Percentiles rank a stretch among this genome's conserved stretches.
Evolutionary conservation across 2,329 filamentous ascomycete species (phyloP).

Genomic region (Aspergillus intermedius): DNA sequence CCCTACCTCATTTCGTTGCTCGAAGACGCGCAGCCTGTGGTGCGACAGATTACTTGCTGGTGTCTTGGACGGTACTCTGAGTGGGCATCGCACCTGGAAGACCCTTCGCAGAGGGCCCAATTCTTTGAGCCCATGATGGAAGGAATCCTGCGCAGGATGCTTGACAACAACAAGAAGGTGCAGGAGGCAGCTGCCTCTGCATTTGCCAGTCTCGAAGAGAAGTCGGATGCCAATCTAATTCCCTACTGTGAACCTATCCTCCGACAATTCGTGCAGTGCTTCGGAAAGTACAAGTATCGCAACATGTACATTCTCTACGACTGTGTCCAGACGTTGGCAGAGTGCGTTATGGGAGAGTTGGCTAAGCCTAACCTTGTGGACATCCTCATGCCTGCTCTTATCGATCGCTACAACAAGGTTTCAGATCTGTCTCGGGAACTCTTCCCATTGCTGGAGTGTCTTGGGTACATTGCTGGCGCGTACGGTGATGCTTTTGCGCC

Average conservation of each 20-base stretch:
- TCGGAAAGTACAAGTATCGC: slow-evolving; percentile 91
- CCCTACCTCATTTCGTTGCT: slow-evolving; percentile 84
- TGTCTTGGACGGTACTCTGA: slow-evolving; percentile 86
- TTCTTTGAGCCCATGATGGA: slow-evolving; percentile 98
- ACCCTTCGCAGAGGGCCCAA: slow-evolving; percentile 59
- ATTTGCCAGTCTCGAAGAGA: slow-evolving; percentile 93
- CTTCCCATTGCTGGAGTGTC: slow-evolving; percentile 90
- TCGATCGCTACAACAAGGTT: slow-evolving; percentile 79
- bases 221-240: slow-evolving; percentile 70
- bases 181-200: slow-evolving; percentile 94
- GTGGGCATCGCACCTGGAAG: slow-evolving; percentile 75
- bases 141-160: slow-evolving; percentile 86
- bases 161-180: slow-evolving; percentile 95
- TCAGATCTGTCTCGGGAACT: slow-evolving; percentile 85
- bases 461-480: slow-evolving; percentile 87
- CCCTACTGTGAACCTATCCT: slow-evolving; percentile 88
- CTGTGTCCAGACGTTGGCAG: slow-evolving; percentile 92
- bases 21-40: slow-evolving; percentile 78
- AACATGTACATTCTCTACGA: slow-evolving; percentile 99
- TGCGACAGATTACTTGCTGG: slow-evolving; percentile 97
- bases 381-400: slow-evolving; percentile 86
- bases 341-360: slow-evolving; percentile 76
- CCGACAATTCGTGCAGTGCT: slow-evolving; percentile 85
- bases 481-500: slow-evolving; percentile 75
- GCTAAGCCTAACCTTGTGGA: slow-evolving; percentile 74